These are phyloP conservation scores for Pyrenophora tritici-repentis DNA, from an alignment of 2,329 filamentous ascomycete species.

Conservation along the genomic window DNA sequence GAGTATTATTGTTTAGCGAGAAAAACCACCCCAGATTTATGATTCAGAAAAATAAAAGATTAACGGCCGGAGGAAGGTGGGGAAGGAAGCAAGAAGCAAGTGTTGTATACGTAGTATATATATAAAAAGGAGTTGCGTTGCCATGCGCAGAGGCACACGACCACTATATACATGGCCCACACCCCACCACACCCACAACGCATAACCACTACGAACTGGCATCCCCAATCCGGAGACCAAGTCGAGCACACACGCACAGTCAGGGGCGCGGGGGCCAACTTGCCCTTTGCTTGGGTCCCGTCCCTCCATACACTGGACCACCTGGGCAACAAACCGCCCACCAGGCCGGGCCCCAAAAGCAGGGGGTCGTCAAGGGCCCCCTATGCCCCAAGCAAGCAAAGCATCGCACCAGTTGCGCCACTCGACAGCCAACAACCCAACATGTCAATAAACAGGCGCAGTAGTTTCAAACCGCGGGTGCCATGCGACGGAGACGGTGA, in stretches of 20 bases:
- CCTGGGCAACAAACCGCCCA: not conserved
- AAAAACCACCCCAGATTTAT: too few species aligned
- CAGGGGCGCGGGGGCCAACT: too few species aligned
- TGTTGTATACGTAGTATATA: too few species aligned
- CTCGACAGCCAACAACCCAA: not conserved
- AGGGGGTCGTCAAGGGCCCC: not conserved
- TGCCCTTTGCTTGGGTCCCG: too few species aligned
- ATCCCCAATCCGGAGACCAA: too few species aligned
- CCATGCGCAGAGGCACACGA: not conserved
- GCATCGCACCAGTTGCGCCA: not conserved
- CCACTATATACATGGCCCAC: not conserved
- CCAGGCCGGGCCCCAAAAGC: not conserved
- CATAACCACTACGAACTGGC: not conserved
- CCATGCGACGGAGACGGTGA: slow-evolving; percentile 8
- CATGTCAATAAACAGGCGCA: slow-evolving; percentile 14
- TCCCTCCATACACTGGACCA: too few species aligned
- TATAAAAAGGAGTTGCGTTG: too few species aligned
- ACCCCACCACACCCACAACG: not conserved
- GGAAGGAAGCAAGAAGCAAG: too few species aligned
- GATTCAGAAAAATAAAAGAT: too few species aligned
- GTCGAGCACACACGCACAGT: too few species aligned
- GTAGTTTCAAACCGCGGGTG: slow-evolving; percentile 13
- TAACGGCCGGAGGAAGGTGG: too few species aligned
- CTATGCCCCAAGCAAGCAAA: not conserved
- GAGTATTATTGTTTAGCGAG: not conserved